Percentiles rank a stretch among this genome's conserved stretches.
These are phyloP conservation scores for Ustulina deusta DNA, from an alignment of 2,329 filamentous ascomycete genomes.

Conservation along the genomic window DNA sequence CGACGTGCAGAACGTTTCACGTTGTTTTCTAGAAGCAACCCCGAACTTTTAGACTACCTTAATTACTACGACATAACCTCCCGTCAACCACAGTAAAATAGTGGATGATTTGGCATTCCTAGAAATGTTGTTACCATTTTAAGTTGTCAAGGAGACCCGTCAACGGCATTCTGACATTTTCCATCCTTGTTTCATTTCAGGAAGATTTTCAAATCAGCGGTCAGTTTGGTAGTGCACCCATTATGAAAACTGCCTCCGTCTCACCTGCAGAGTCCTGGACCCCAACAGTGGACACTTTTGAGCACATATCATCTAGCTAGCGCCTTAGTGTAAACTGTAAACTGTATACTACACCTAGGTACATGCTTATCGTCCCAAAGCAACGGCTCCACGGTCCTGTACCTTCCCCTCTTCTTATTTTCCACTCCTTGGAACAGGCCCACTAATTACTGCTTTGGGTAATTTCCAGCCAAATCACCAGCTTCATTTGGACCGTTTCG, in stretches of 20 bases:
- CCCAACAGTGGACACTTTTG: conserved; percentile 1
- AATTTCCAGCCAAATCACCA: too few species aligned
- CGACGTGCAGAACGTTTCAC: conserved; percentile 33
- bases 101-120: too few species aligned
- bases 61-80: too few species aligned
- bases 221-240: neutral
- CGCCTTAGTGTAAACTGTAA: neutral
- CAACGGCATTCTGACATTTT: neutral
- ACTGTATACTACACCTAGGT: neutral
- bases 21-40: conserved; percentile 35
- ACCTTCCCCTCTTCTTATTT: too few species aligned
- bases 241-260: neutral
- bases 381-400: conserved; percentile 18
- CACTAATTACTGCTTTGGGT: too few species aligned
- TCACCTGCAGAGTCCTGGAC: conserved; percentile 1
- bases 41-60: too few species aligned
- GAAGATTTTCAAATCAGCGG: neutral
- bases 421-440: too few species aligned
- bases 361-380: conserved; percentile 14
- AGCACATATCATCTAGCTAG: too few species aligned
- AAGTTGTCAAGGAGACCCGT: neutral
- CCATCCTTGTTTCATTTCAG: neutral
- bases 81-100: too few species aligned
- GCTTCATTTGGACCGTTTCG: too few species aligned
- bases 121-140: neutral